Evolutionary conservation across 2,329 filamentous ascomycete genomes (phyloP).

Genomic region (Cladorrhinum sp.): DNA sequence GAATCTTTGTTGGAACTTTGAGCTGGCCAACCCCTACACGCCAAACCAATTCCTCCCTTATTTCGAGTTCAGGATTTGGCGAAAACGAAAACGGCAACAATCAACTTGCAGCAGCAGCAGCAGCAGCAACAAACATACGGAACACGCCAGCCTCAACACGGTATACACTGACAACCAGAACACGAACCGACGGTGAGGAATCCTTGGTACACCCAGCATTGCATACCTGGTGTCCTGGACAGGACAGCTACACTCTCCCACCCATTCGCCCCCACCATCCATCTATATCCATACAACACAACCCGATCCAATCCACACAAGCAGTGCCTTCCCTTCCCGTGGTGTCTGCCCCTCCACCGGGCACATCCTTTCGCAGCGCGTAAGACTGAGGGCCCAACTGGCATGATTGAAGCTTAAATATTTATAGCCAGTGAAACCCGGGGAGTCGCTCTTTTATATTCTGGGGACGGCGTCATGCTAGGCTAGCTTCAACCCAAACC

Average conservation of each 20-base stretch:
- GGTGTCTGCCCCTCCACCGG: background rate
- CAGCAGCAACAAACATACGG: background rate
- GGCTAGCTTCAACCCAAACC: background rate
- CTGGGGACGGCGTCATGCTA: constrained; percentile 7
- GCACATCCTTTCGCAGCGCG: background rate
- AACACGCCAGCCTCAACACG: background rate
- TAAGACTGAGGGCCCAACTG: background rate
- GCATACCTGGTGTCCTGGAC: too few species aligned
- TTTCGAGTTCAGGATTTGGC: background rate
- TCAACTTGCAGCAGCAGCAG: background rate
- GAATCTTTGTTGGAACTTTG: background rate
- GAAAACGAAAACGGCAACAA: background rate
- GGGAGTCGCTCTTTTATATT: background rate
- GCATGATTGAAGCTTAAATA: background rate
- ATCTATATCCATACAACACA: too few species aligned
- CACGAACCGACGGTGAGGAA: too few species aligned
- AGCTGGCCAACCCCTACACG: too few species aligned
- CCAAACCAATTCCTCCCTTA: background rate
- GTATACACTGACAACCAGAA: background rate
- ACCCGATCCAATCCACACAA: too few species aligned
- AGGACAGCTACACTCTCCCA: too few species aligned
- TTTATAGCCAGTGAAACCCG: background rate
- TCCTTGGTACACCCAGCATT: too few species aligned
- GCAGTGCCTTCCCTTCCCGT: background rate
- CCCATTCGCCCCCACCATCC: too few species aligned